Evolutionary conservation across 176 grass and related monocot genomes (phyloP).

Genomic region (Oryza nivara): DNA sequence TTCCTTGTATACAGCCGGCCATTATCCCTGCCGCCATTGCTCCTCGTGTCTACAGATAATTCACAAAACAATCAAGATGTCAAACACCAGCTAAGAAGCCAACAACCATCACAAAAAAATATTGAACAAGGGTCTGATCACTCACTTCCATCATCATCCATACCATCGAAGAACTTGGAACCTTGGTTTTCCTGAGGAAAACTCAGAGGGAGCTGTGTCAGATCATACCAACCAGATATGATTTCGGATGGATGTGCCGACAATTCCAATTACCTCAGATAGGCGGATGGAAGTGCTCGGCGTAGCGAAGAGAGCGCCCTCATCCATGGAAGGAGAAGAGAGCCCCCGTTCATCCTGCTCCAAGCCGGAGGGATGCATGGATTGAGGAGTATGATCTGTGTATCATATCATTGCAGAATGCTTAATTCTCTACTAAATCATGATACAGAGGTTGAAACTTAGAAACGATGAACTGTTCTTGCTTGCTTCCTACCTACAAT

Average conservation of each 20-base stretch:
- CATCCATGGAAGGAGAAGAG: constrained; percentile 52
- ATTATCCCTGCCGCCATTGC: constrained; percentile 6
- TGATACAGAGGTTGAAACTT: not conserved
- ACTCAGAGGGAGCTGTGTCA: constrained; percentile 46
- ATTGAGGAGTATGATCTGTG: constrained; percentile 68
- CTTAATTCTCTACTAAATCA: not conserved
- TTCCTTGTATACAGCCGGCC: not conserved
- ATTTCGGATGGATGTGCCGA: not conserved
- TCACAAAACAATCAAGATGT: constrained; percentile 15
- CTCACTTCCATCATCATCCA: constrained; percentile 73
- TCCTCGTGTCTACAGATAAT: constrained; percentile 34
- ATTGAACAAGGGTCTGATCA: constrained; percentile 7
- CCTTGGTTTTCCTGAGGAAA: constrained; percentile 43
- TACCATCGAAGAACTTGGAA: constrained; percentile 66
- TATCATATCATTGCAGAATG: constrained; percentile 17
- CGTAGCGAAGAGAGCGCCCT: constrained; percentile 55
- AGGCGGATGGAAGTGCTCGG: constrained; percentile 60
- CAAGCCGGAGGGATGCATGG: constrained; percentile 52
- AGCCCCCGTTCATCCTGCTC: constrained; percentile 63
- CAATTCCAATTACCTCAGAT: constrained; percentile 58
- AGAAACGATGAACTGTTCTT: not conserved
- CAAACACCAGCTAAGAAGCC: constrained; percentile 1
- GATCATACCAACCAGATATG: constrained; percentile 22
- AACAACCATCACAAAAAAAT: not conserved
- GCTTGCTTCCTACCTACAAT: constrained; percentile 59